These are phyloP conservation scores for Daldinia decipiens DNA, from an alignment of 495 filamentous ascomycete genomes.

Conservation along the genomic window DNA sequence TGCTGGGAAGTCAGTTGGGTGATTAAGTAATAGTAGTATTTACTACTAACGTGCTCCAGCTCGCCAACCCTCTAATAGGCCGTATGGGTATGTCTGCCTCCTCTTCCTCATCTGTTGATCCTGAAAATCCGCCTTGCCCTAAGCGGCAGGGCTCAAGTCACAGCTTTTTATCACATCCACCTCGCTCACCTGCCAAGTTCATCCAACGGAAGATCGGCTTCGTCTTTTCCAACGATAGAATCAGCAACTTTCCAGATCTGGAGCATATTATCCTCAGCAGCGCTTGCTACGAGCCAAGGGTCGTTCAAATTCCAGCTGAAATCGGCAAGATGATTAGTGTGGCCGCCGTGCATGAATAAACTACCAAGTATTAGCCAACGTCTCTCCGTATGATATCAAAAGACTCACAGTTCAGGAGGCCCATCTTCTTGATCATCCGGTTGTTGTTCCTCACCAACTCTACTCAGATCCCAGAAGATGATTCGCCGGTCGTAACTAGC, in stretches of 20 bases:
- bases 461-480: constrained; percentile 94
- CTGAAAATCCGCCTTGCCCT: not conserved
- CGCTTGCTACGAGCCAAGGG: constrained; percentile 93
- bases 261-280: constrained; percentile 95
- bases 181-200: constrained; percentile 69
- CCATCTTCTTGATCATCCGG: constrained; percentile 97
- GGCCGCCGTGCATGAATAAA: constrained; percentile 98
- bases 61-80: not conserved
- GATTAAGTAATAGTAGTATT: not conserved
- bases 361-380: constrained; percentile 55
- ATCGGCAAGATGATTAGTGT: constrained; percentile 94
- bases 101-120: not conserved
- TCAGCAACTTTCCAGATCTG: constrained; percentile 97
- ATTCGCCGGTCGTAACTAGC: constrained; percentile 92
- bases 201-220: constrained; percentile 79
- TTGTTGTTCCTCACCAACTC: constrained; percentile 91
- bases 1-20: not conserved
- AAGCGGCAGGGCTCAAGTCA: not conserved
- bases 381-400: constrained; percentile 5
- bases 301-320: constrained; percentile 98
- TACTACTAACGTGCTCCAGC: not conserved
- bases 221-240: constrained; percentile 84
- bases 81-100: not conserved
- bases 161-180: not conserved
- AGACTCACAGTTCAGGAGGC: constrained; percentile 87